phyloP scores from a whole-genome alignment of 208 protist genomes.

The Angomonas deanei region DNA sequence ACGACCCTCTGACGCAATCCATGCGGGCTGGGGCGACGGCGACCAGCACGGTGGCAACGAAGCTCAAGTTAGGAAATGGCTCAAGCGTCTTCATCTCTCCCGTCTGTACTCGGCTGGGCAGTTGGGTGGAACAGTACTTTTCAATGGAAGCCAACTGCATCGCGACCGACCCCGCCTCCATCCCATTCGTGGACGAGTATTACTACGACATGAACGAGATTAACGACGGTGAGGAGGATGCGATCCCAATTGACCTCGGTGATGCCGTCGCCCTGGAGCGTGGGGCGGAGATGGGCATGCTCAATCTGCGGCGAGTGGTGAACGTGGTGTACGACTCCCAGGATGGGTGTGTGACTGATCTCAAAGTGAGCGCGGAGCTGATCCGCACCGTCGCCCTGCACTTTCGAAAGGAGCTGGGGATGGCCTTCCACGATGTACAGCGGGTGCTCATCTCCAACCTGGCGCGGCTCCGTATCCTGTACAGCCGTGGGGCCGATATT shows the following conservation, averaged over 20 bases:
- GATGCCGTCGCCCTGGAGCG: constrained; percentile 79
- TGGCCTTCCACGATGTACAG: constrained; percentile 67
- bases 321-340: constrained; percentile 85
- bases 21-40: constrained; percentile 8
- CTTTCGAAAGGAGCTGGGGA: constrained; percentile 34
- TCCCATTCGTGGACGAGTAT: constrained; percentile 27
- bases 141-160: constrained; percentile 15
- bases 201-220: constrained; percentile 38
- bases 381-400: constrained; percentile 53
- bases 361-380: constrained; percentile 71
- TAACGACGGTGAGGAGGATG: neutral
- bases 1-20: constrained; percentile 13
- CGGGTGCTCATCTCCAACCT: constrained; percentile 71
- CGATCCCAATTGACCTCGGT: constrained; percentile 33
- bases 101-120: constrained; percentile 27
- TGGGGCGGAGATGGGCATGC: constrained; percentile 58
- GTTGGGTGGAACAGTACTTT: constrained; percentile 51
- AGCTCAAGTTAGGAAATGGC: neutral
- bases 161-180: neutral
- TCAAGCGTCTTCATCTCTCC: constrained; percentile 2
- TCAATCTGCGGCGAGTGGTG: constrained; percentile 71
- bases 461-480: constrained; percentile 66
- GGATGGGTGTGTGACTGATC: constrained; percentile 15
- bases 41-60: constrained; percentile 5
- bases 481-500: constrained; percentile 37